These are phyloP conservation scores for Scenedesmus sp. DNA, from an alignment of 163 green algal genomes.

Conservation along the genomic window DNA sequence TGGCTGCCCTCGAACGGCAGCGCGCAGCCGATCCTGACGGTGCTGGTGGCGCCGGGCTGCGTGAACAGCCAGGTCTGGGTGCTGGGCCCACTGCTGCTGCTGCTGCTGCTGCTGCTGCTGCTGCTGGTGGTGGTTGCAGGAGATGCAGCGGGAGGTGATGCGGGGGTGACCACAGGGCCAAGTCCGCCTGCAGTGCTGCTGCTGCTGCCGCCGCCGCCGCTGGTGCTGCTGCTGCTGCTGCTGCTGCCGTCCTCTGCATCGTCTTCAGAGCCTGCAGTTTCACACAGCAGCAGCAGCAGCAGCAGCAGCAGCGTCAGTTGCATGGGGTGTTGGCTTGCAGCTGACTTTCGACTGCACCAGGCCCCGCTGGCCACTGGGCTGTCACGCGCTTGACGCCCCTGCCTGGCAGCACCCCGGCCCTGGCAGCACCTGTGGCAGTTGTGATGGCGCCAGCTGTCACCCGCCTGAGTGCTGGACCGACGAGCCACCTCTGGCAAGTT, in stretches of 20 bases:
- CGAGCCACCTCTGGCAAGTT: too few species aligned
- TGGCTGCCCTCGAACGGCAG: constrained; percentile 22
- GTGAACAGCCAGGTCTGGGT: not conserved
- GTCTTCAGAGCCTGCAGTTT: not conserved
- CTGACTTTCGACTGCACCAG: too few species aligned
- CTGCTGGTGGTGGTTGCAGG: not conserved
- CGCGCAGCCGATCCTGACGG: constrained; percentile 6
- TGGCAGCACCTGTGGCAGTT: too few species aligned
- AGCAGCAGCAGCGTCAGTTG: not conserved
- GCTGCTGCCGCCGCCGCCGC: too few species aligned
- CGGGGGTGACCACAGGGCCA: not conserved
- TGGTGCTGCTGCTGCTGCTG: not conserved
- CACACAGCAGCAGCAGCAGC: constrained; percentile 5
- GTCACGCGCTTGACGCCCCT: too few species aligned
- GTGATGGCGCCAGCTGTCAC: too few species aligned
- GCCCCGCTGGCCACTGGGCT: too few species aligned
- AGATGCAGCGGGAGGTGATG: not conserved
- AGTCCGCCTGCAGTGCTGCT: not conserved
- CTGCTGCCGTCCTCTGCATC: not conserved
- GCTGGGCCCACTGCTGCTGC: not conserved
- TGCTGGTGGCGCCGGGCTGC: not conserved
- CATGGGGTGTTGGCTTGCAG: too few species aligned
- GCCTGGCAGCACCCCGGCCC: too few species aligned
- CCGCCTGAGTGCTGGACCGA: too few species aligned
- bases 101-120: not conserved